Conservation (phyloP, 768 basidiomycete genomes). For the Myochromella boudieri region DNA sequence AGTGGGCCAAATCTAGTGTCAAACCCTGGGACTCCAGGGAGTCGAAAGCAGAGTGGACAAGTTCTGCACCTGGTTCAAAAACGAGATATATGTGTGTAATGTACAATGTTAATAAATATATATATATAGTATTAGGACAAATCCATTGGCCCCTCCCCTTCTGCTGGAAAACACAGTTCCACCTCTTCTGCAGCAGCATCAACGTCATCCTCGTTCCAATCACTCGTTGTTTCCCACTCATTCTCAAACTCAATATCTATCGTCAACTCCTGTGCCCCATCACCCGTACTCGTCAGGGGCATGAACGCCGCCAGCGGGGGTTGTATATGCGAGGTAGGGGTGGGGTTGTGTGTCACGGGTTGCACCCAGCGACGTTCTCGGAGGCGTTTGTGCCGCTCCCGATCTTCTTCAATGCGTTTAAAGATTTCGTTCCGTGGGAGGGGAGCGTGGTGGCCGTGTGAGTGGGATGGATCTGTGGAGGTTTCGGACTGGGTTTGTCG, state of each 20-base stretch:
- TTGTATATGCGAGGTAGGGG: conserved; percentile 37
- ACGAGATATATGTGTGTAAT: too few species aligned
- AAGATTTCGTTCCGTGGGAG: conserved; percentile 71
- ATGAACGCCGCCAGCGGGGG: conserved; percentile 59
- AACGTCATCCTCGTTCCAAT: conserved; percentile 89
- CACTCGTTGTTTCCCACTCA: conserved; percentile 87
- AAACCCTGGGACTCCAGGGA: too few species aligned
- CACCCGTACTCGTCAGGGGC: conserved; percentile 50
- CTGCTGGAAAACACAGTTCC: conserved; percentile 62
- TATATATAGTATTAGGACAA: conserved; percentile 35
- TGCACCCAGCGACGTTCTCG: conserved; percentile 93
- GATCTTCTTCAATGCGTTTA: conserved; percentile 88
- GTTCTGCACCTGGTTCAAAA: too few species aligned
- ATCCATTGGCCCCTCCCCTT: conserved; percentile 45
- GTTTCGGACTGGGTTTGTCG: conserved; percentile 27
- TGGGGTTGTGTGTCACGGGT: conserved; percentile 62
- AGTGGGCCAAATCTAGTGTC: too few species aligned
- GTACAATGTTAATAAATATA: too few species aligned
- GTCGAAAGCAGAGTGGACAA: not conserved
- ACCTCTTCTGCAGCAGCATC: conserved; percentile 74
- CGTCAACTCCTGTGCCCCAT: conserved; percentile 58
- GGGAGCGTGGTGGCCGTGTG: conserved; percentile 23
- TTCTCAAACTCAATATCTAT: conserved; percentile 87
- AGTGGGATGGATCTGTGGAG: conserved; percentile 16
- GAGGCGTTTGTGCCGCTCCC: conserved; percentile 89